Conservation (phyloP, 306 rosid species). For the Senna siamea region DNA sequence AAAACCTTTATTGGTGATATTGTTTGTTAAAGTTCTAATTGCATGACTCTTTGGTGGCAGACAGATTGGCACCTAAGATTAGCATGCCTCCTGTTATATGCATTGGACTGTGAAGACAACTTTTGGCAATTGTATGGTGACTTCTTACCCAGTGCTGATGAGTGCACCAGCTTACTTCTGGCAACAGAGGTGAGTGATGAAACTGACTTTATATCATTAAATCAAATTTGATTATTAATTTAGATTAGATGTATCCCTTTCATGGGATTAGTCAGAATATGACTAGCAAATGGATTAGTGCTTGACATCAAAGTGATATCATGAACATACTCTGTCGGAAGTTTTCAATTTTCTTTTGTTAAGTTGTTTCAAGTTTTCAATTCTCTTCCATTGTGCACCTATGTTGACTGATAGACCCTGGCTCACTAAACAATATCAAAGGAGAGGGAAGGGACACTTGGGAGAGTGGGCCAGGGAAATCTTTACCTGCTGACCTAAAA, state of each 20-base stretch:
- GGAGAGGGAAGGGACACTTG: too few relatives aligned
- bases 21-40: constrained; percentile 38
- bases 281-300: not conserved
- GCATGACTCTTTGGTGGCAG: constrained; percentile 67
- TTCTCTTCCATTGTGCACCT: not conserved
- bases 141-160: constrained; percentile 86
- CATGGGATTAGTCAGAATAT: constrained; percentile 20
- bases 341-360: constrained; percentile 31
- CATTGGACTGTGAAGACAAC: constrained; percentile 82
- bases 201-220: not conserved
- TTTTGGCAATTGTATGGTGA: constrained; percentile 95
- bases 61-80: constrained; percentile 96
- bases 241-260: not conserved
- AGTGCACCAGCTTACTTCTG: constrained; percentile 86
- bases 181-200: constrained; percentile 74
- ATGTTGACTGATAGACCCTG: constrained; percentile 7
- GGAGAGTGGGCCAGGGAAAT: too few relatives aligned
- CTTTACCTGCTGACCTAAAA: too few relatives aligned
- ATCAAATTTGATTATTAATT: constrained; percentile 10
- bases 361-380: constrained; percentile 18
- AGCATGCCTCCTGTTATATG: constrained; percentile 85
- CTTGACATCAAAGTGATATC: constrained; percentile 1
- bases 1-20: too few relatives aligned
- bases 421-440: too few relatives aligned
- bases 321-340: constrained; percentile 12